These are phyloP conservation scores for Candida gigantensis DNA, from an alignment of 1,139 yeast genomes.

Conservation along the genomic window DNA sequence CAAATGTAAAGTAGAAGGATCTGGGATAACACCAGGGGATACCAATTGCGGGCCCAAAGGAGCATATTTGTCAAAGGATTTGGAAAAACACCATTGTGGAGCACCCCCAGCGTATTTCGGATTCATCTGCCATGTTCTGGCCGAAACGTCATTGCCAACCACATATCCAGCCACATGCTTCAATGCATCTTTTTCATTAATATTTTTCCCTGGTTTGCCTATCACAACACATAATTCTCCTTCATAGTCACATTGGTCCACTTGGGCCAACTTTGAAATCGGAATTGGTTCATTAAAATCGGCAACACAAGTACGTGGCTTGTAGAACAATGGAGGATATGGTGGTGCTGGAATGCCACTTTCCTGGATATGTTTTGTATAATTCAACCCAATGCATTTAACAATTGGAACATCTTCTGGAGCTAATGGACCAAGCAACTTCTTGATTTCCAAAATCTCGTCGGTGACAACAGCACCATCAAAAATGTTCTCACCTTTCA, in stretches of 20 bases:
- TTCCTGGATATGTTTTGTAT: constrained; percentile 33
- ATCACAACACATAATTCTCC: constrained; percentile 55
- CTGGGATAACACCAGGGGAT: constrained; percentile 29
- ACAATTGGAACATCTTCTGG: constrained; percentile 35
- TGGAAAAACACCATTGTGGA: constrained; percentile 53
- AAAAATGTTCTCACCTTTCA: constrained; percentile 43
- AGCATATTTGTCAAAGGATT: constrained; percentile 57
- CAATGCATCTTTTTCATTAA: constrained; percentile 42
- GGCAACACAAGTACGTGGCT: constrained; percentile 42
- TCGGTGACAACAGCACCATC: constrained; percentile 36
- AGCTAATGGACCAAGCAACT: constrained; percentile 40
- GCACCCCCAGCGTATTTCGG: constrained; percentile 33
- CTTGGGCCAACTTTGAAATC: constrained; percentile 47
- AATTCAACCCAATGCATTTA: constrained; percentile 39
- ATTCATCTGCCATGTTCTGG: constrained; percentile 52
- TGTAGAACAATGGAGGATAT: constrained; percentile 50
- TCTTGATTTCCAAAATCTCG: constrained; percentile 27
- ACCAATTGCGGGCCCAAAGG: constrained; percentile 56
- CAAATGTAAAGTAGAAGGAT: constrained; percentile 45
- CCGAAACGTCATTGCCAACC: constrained; percentile 56
- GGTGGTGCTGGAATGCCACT: constrained; percentile 35
- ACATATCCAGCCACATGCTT: constrained; percentile 52
- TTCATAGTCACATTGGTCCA: constrained; percentile 46
- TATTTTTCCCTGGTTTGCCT: constrained; percentile 49
- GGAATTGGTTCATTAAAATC: constrained; percentile 40